Conservation (phyloP, 1,284 basidiomycete genomes). For the Rhodotorula sp. region DNA sequence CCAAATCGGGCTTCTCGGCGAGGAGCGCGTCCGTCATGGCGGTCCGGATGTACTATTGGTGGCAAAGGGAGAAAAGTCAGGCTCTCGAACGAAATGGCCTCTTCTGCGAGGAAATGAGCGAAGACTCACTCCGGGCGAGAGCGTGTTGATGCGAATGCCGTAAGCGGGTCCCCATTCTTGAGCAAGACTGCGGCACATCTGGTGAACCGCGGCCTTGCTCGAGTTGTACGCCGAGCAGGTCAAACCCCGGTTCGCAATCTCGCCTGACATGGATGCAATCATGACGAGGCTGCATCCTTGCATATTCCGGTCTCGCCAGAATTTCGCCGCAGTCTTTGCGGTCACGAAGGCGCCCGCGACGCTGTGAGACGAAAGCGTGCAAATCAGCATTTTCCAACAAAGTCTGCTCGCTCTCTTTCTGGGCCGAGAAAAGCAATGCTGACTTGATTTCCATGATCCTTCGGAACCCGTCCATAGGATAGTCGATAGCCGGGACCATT, state of each 20-base stretch:
- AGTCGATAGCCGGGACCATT: constrained; percentile 55
- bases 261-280: constrained; percentile 82
- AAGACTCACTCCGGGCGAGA: constrained; percentile 59
- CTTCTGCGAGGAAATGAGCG: no score
- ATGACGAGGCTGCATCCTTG: constrained; percentile 70
- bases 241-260: constrained; percentile 69
- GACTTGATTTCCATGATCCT: constrained; percentile 76
- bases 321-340: not conserved
- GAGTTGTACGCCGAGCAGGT: constrained; percentile 63
- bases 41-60: constrained; percentile 61
- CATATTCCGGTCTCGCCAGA: constrained; percentile 60
- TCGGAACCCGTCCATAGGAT: constrained; percentile 67
- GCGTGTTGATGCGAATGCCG: constrained; percentile 70
- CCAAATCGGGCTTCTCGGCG: constrained; percentile 43
- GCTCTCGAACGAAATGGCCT: no score
- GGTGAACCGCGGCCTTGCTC: constrained; percentile 75
- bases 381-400: constrained; percentile 52
- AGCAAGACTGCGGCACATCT: constrained; percentile 79
- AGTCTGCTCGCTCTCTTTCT: constrained; percentile 52
- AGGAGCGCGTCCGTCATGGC: constrained; percentile 46
- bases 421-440: constrained; percentile 70
- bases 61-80: not conserved
- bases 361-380: constrained; percentile 56
- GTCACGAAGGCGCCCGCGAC: constrained; percentile 4
- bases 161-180: constrained; percentile 67